Base-by-base conservation (phyloP, 148 eudicot species). In the Polygonum maritimum region DNA sequence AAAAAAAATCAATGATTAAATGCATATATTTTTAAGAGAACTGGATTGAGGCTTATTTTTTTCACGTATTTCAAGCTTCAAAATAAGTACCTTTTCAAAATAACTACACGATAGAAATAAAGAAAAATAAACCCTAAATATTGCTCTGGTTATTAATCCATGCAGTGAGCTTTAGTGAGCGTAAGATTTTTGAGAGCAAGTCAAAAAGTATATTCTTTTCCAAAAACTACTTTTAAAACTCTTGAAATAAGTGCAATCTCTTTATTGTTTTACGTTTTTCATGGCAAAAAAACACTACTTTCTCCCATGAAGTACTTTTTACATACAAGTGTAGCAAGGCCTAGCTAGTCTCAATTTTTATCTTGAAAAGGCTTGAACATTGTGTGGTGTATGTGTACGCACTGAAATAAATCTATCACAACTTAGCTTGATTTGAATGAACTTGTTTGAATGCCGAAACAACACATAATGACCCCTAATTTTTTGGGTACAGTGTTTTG, bases 401-500 rank as follows among this genome's bases (percentile, higher is more conserved):
- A 62, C 69, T 12, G 69, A 2, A 13, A 8, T 62, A 22, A 16
- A 2, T 62, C 12, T 62, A 35, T 5, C 15, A 62, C 11, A 31
- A 33, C 35, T 62, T 36, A 65, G 44, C 19, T 16, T 35, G 71
- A 36, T 35, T 16, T 65, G 4, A 15, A 35, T 18, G 36, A 15
- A 65, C 41, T 35, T 33, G 70, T 5, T 65, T 65, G 44, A 44
- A 65, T 65, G 40, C 19, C 44, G 36, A 14, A 65, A 15, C 44
- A 65, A 7, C 19, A 36, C 44, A 13, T 35, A 35, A 65, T 38
- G 71, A 36, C 21, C 5, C 9, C 71, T 16, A 36, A n/a, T 14
- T 35, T 21, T 83, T 73, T 79, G 74, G 72, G 75, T 80, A 18
- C 85, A 95, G 99, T 84, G 94, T 95, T 84, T 80, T 95, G 83